Evolutionary conservation across 495 filamentous ascomycete species (phyloP), one percentile per base, ranked within the genome.

Genomic region (Astrothelium macrocarpum): DNA sequence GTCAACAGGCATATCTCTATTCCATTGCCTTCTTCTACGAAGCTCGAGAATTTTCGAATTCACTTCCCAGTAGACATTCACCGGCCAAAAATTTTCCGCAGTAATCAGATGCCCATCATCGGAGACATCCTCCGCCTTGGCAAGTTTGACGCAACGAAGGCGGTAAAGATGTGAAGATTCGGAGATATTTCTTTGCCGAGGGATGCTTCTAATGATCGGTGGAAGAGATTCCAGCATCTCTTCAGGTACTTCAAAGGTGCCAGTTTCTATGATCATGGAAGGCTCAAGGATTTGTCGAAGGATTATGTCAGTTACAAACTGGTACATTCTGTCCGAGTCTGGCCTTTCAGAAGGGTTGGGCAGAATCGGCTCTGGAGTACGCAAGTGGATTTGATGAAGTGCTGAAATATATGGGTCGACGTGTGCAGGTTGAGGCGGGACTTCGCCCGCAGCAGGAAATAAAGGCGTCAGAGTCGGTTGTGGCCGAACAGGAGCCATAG

Each of bases 1-100:
- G 64, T 95, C 90, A 31, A 88, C 73, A 0, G 93, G 82, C 2
- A 90, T 68, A 65, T 95, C 88, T 69, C 89, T 92, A 0, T 84
- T 84, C 70, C 89, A 83, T 49, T 90, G 85, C 1, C 78, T 64
- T 64, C 88, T 88, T 25, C 86, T 79, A 46, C 85, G 81, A 11
- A 85, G 67, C 25, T 83, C 80, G 3, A 92, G 64, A n/a, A 78
- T 70, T 1, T 68, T 67, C 0, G 70, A 73, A 71, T 96, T 95
- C 59, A 95, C 71, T n/a, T 79, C 75, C 43, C 94, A 73, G 65
- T 85, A 90, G 5, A 90, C 78, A 59, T 83, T 78, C 45, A 80
- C 76, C 14, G 92, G 92, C 92, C 92, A 96, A 42, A 69, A 66
- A 25, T 81, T 85, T 36, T 89, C 84, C 23, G 75, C 65, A 12